Percentiles rank a stretch among this genome's conserved stretches.
phyloP scores from a whole-genome alignment of 2,329 filamentous ascomycete genomes.

The Sporothrix brunneoviolacea region DNA sequence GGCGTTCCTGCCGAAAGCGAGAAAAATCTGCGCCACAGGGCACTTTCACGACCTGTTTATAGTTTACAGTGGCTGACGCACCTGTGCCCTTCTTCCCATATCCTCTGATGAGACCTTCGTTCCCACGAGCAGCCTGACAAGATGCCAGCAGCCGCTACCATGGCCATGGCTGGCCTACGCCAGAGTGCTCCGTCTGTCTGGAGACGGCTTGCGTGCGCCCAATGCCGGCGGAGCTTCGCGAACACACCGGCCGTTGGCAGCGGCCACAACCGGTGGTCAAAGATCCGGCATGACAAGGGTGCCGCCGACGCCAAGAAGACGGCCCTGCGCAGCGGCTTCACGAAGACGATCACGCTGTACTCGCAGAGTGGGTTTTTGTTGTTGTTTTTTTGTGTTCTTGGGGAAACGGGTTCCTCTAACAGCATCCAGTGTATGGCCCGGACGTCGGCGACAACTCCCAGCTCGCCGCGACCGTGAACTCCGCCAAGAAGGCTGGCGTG shows the following conservation, averaged over 20 bases:
- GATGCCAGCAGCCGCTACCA: background rate
- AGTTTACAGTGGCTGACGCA: background rate
- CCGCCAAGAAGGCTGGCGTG: slow-evolving; percentile 77
- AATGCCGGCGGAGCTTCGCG: slow-evolving; percentile 43
- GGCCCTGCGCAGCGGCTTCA: slow-evolving; percentile 58
- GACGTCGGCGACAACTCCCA: slow-evolving; percentile 69
- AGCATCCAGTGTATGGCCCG: slow-evolving; percentile 50
- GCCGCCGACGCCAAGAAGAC: slow-evolving; percentile 77
- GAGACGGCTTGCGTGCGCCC: slow-evolving; percentile 33
- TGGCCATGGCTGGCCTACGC: background rate
- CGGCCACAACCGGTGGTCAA: slow-evolving; percentile 91
- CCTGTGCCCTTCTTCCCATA: no score
- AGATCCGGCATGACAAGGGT: slow-evolving; percentile 92
- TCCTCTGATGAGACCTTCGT: no score
- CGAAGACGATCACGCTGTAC: slow-evolving; percentile 66
- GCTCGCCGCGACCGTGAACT: slow-evolving; percentile 61
- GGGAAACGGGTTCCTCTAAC: no score
- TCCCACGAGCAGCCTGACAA: background rate
- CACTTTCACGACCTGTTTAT: background rate
- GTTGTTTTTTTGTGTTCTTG: background rate
- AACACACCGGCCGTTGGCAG: slow-evolving; percentile 42
- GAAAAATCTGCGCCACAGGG: background rate
- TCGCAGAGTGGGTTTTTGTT: slow-evolving; percentile 57
- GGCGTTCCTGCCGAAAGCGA: background rate
- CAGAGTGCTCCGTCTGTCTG: background rate